phyloP scores from a whole-genome alignment of 768 basidiomycete genomes.

The Suillus sp. region DNA sequence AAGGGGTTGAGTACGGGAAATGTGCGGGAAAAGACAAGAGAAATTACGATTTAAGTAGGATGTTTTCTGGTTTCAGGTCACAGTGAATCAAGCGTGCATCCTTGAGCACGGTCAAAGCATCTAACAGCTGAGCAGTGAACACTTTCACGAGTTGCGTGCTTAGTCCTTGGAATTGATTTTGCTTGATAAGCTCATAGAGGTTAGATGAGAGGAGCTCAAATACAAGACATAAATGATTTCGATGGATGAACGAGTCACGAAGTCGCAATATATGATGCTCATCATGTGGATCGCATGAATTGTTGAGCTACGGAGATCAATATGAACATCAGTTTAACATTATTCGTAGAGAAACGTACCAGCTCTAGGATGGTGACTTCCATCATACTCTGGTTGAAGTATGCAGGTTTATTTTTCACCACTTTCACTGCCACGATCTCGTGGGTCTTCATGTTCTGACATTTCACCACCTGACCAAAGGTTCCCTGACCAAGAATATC shows the following conservation, averaged over 20 bases:
- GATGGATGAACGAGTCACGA: constrained; percentile 95
- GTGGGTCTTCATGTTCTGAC: constrained; percentile 99
- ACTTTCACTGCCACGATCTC: constrained; percentile 99
- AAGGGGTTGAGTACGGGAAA: constrained; percentile 9
- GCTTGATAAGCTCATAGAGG: constrained; percentile 99
- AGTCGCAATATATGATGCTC: constrained; percentile 96
- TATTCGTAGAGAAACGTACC: constrained; percentile 51
- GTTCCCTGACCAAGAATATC: constrained; percentile 99
- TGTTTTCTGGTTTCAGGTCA: constrained; percentile 98
- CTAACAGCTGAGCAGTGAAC: constrained; percentile 94
- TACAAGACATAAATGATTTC: constrained; percentile 94
- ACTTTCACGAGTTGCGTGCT: constrained; percentile 98
- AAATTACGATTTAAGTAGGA: constrained; percentile 87
- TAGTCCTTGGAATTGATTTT: constrained; percentile 98
- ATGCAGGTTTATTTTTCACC: constrained; percentile 99
- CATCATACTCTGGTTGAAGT: constrained; percentile 99
- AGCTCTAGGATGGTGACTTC: constrained; percentile 97
- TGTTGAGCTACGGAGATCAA: constrained; percentile 73
- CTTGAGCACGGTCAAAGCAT: constrained; percentile 89
- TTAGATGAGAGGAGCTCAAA: constrained; percentile 97
- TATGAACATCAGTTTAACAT: background rate
- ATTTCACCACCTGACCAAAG: constrained; percentile 99
- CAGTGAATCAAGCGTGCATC: constrained; percentile 97
- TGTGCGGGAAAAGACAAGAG: background rate
- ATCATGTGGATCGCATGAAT: constrained; percentile 89